These are phyloP conservation scores for Triadica sebifera DNA, from an alignment of 345 rosid species.

Conservation along the genomic window DNA sequence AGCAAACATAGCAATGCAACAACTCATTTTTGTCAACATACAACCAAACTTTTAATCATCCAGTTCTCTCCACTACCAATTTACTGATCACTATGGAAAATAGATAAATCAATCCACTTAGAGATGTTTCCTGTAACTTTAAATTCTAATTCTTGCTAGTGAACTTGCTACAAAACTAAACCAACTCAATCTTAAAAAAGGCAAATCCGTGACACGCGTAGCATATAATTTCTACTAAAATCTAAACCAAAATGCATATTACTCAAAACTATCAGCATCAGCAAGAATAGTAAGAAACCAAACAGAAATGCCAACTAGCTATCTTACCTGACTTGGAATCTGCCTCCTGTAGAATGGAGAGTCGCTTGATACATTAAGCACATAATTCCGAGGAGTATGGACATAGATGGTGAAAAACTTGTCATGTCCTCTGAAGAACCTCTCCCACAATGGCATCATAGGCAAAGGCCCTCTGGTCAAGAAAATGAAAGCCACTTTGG, in stretches of 20 bases:
- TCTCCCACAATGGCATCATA: conserved; percentile 87
- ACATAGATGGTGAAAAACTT: conserved; percentile 60
- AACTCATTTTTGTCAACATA: no score
- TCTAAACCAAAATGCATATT: neutral
- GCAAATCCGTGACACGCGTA: no score
- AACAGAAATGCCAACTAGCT: neutral
- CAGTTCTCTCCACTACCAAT: no score
- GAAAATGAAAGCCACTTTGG: conserved; percentile 85
- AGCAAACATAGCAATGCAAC: no score
- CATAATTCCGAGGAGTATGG: conserved; percentile 53
- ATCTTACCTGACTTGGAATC: conserved; percentile 81
- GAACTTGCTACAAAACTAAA: no score
- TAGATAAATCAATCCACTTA: no score
- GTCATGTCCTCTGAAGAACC: conserved; percentile 65
- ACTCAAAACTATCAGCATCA: neutral
- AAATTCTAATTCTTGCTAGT: no score
- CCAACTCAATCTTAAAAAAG: no score
- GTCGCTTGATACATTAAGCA: conserved; percentile 50
- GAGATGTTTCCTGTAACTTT: no score
- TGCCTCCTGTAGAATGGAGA: conserved; percentile 67
- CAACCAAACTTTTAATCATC: no score
- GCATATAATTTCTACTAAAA: neutral
- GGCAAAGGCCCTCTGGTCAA: conserved; percentile 90
- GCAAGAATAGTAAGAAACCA: neutral
- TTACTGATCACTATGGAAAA: no score